Evolutionary conservation across 768 basidiomycete genomes (phyloP), one percentile per base, ranked within the genome.

Genomic region (Termitomyces sp.): DNA sequence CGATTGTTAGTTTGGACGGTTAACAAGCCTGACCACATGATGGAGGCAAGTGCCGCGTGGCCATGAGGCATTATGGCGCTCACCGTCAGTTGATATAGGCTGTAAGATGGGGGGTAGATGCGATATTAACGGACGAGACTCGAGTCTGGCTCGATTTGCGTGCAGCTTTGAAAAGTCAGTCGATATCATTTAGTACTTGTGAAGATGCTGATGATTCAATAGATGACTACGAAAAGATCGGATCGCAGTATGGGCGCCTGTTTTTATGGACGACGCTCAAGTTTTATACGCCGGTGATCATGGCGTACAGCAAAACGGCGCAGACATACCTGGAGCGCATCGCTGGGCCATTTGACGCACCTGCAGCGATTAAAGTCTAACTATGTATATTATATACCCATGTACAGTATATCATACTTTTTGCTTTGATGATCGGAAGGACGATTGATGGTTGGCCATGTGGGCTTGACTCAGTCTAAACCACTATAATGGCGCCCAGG

Each of bases 1-100:
- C 78, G 79, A 61, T 62, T 98, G 54, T 87, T 95, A 81, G 92
- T 93, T 3, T 98, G 95, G 97, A 99, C 97, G 0, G 96, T 98
- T 26, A 99, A 99, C 65, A 79, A 86, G 45, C 84, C 84, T 10
- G 83, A 83, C 52, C 85, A 93, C 65, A 93, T 93, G 91, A 88
- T 91, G 80, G 90, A 93, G 83, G 90, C 85, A 28, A 42, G 51
- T 38, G 82, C 69, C 5, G 30, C 49, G 46, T 42, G n/a, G 41
- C 41, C 5, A 3, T 12, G 19, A 21, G 42, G 12, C 5, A 48
- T 26, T 26, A 53, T 28, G 51, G 7, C 7, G 2, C 34, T 43
- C 34, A 21, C n/a, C n/a, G n/a, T n/a, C n/a, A n/a, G n/a, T n/a
- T n/a, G n/a, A n/a, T n/a, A n/a, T 61, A 90, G 88, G 88, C 86